phyloP scores from a whole-genome alignment of 768 basidiomycete genomes.

The Artomyces pyxidatus region DNA sequence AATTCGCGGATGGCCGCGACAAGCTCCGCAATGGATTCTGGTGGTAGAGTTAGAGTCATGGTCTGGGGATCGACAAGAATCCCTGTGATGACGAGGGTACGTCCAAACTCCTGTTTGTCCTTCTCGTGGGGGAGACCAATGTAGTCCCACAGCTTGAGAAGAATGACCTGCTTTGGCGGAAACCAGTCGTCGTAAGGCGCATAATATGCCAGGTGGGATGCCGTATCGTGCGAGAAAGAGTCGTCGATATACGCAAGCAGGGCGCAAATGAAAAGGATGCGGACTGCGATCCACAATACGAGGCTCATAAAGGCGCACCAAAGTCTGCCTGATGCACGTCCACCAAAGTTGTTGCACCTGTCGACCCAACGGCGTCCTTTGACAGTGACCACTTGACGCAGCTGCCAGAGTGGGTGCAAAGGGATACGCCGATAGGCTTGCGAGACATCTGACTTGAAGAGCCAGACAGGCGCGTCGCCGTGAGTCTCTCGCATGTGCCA shows the following conservation, averaged over 20 bases:
- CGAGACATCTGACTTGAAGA: conserved; percentile 20
- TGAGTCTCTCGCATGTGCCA: background rate
- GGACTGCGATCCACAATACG: conserved; percentile 30
- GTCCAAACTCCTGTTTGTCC: conserved; percentile 32
- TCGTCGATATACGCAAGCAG: conserved; percentile 31
- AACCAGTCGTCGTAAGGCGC: conserved; percentile 20
- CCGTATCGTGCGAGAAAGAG: conserved; percentile 18
- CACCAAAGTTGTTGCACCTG: conserved; percentile 26
- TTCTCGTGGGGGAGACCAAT: conserved; percentile 31
- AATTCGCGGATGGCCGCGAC: background rate
- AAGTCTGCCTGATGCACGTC: background rate
- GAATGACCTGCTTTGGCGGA: conserved; percentile 26
- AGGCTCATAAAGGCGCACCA: conserved; percentile 19
- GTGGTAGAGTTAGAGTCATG: conserved; percentile 29
- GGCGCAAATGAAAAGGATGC: conserved; percentile 10
- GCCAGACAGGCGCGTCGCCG: background rate
- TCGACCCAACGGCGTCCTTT: conserved; percentile 23
- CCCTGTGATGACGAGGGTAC: conserved; percentile 17
- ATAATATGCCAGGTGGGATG: conserved; percentile 20
- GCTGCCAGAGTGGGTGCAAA: conserved; percentile 21
- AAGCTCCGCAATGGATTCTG: background rate
- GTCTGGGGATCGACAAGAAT: conserved; percentile 29
- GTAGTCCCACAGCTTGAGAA: conserved; percentile 33
- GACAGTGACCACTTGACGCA: conserved; percentile 27
- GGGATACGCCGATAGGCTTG: conserved; percentile 21